Percentiles rank a stretch among this genome's conserved stretches.
These are phyloP conservation scores for Geranium brycei DNA, from an alignment of 345 rosid species.

Conservation along the genomic window DNA sequence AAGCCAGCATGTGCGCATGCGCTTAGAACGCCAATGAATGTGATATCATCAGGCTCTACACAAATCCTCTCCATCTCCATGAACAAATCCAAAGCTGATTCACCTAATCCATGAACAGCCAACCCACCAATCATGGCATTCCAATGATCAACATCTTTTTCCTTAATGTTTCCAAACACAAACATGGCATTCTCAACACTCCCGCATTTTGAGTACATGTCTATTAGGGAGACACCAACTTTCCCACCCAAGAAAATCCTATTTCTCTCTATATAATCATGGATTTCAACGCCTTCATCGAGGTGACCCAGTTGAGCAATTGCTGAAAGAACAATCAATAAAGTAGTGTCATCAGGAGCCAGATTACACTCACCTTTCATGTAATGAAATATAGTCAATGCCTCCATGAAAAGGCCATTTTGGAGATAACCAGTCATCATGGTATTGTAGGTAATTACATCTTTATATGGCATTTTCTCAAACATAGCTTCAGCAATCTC, in stretches of 20 bases:
- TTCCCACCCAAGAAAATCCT: conserved; percentile 19
- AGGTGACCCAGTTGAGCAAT: conserved; percentile 24
- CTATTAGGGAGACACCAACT: conserved; percentile 36
- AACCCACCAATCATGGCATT: conserved; percentile 41
- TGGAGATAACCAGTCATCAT: conserved; percentile 34
- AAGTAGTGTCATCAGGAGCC: conserved; percentile 22
- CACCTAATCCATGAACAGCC: conserved; percentile 36
- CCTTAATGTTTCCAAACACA: conserved; percentile 21
- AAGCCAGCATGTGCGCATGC: conserved; percentile 37
- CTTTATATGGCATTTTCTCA: conserved; percentile 22
- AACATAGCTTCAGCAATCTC: conserved; percentile 21
- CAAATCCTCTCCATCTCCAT: conserved; percentile 24
- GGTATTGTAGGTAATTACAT: conserved; percentile 31
- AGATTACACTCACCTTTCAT: conserved; percentile 15
- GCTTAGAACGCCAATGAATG: conserved; percentile 26
- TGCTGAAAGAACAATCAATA: conserved; percentile 25
- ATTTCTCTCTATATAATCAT: conserved; percentile 15
- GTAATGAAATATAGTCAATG: conserved; percentile 24
- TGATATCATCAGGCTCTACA: conserved; percentile 30
- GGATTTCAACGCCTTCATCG: conserved; percentile 21
- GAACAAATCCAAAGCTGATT: conserved; percentile 26
- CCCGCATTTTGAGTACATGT: conserved; percentile 47
- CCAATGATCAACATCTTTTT: conserved; percentile 33
- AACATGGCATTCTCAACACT: conserved; percentile 23
- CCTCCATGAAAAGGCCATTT: conserved; percentile 20